These are phyloP conservation scores for Daedalea quercina DNA, from an alignment of 768 basidiomycete genomes.

Conservation along the genomic window DNA sequence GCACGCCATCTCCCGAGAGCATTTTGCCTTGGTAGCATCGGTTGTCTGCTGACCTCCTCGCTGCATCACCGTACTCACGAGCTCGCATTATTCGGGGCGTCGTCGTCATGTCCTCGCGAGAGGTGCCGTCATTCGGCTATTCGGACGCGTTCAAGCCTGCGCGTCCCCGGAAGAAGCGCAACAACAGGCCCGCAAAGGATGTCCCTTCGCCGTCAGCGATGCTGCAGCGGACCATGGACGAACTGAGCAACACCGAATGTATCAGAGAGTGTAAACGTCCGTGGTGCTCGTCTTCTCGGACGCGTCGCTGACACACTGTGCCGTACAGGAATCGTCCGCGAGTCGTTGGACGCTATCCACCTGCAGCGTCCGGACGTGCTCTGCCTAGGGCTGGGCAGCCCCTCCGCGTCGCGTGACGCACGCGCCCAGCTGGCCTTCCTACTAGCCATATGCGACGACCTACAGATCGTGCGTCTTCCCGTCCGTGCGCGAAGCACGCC, in stretches of 20 bases:
- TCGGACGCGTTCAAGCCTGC: constrained; percentile 49
- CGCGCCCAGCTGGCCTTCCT: constrained; percentile 67
- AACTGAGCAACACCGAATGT: constrained; percentile 47
- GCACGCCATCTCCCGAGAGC: constrained; percentile 1
- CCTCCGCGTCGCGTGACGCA: constrained; percentile 52
- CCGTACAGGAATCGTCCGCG: constrained; percentile 17
- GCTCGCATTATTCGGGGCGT: not conserved
- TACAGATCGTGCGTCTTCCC: constrained; percentile 52
- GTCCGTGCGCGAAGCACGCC: not conserved
- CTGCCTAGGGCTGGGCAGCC: constrained; percentile 73
- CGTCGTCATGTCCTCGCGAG: not conserved
- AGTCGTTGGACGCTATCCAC: constrained; percentile 10
- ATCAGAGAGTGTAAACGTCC: constrained; percentile 48
- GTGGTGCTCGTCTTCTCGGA: constrained; percentile 20
- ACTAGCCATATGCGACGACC: constrained; percentile 41
- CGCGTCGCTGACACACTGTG: constrained; percentile 8
- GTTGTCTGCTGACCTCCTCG: not conserved
- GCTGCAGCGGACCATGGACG: constrained; percentile 37
- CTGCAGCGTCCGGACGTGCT: constrained; percentile 31
- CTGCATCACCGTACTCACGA: not conserved
- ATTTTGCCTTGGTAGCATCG: not conserved
- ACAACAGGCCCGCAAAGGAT: constrained; percentile 27
- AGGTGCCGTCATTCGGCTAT: constrained; percentile 27
- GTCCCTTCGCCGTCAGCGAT: constrained; percentile 29
- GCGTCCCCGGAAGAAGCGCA: constrained; percentile 47